phyloP scores from a whole-genome alignment of 768 basidiomycete species.

The Suillus americanus region DNA sequence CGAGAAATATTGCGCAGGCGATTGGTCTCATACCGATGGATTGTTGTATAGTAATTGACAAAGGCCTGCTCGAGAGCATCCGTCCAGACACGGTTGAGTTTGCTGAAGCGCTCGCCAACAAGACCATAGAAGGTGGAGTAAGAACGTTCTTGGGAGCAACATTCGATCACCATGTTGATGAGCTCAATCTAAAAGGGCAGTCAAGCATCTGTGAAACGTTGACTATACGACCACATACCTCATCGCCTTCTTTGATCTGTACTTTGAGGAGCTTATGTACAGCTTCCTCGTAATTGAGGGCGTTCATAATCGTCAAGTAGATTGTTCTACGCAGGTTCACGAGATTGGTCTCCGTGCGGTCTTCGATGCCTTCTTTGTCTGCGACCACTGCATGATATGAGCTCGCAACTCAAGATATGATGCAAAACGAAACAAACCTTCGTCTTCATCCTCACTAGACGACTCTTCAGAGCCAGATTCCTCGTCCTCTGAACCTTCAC shows the following conservation, averaged over 20 bases:
- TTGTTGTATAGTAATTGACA: constrained; percentile 87
- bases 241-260: constrained; percentile 87
- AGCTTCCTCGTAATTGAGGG: constrained; percentile 96
- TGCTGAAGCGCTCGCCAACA: constrained; percentile 93
- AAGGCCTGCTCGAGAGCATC: constrained; percentile 89
- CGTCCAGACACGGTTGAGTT: constrained; percentile 94
- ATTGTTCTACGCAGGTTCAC: constrained; percentile 93
- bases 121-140: constrained; percentile 98
- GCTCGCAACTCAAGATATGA: constrained; percentile 30
- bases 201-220: background rate
- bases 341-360: constrained; percentile 92
- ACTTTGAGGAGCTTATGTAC: constrained; percentile 97
- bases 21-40: constrained; percentile 99
- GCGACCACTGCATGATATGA: constrained; percentile 50
- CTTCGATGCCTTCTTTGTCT: constrained; percentile 88
- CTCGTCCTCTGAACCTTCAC: constrained; percentile 79
- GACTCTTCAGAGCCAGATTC: constrained; percentile 63
- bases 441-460: constrained; percentile 65
- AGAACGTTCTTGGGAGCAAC: constrained; percentile 98
- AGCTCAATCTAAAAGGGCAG: constrained; percentile 72
- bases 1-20: constrained; percentile 95
- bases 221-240: constrained; percentile 51
- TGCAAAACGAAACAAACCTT: constrained; percentile 19
- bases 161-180: constrained; percentile 98
- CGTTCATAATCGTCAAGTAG: constrained; percentile 99